Percentiles rank a stretch among this genome's conserved stretches.
Evolutionary conservation across 768 basidiomycete species (phyloP).

Genomic region (Boletus reticuloceps): DNA sequence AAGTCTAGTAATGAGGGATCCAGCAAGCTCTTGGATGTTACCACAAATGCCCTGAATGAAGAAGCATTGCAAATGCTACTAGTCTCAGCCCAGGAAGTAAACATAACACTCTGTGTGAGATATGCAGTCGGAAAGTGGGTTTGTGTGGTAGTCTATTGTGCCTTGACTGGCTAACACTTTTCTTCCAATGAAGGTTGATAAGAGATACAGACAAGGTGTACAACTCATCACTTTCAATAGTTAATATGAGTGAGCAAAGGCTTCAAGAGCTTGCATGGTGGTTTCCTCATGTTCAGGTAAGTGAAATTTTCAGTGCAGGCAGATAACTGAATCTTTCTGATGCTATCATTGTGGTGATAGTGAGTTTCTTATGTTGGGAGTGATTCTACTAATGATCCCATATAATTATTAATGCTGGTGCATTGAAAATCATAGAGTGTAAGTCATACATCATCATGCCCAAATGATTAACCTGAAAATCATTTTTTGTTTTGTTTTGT

Average conservation of each 20-base stretch:
- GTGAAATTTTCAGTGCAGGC: neutral
- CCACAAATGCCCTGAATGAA: neutral
- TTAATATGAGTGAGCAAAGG: fast-evolving
- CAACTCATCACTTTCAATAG: neutral
- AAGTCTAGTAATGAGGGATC: neutral
- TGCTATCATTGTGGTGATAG: no score
- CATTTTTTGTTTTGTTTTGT: no score
- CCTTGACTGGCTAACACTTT: no score
- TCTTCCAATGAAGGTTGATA: neutral
- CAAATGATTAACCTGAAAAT: no score
- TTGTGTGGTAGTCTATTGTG: no score
- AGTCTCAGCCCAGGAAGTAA: constrained; percentile 3
- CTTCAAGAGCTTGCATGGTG: neutral
- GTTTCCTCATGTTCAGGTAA: neutral
- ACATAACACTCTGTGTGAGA: constrained; percentile 1
- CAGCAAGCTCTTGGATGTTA: neutral
- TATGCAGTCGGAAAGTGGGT: neutral
- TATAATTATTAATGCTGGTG: no score
- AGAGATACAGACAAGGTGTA: neutral
- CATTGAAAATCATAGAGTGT: no score
- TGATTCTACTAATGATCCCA: no score
- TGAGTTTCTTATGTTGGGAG: no score
- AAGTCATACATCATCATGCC: no score
- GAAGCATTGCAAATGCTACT: neutral
- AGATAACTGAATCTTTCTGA: no score